A percentile compares a stretch with the other conserved stretches of the same genome.
Evolutionary conservation across 2,329 filamentous ascomycete genomes (phyloP).

Genomic region (Talaromyces islandicus): DNA sequence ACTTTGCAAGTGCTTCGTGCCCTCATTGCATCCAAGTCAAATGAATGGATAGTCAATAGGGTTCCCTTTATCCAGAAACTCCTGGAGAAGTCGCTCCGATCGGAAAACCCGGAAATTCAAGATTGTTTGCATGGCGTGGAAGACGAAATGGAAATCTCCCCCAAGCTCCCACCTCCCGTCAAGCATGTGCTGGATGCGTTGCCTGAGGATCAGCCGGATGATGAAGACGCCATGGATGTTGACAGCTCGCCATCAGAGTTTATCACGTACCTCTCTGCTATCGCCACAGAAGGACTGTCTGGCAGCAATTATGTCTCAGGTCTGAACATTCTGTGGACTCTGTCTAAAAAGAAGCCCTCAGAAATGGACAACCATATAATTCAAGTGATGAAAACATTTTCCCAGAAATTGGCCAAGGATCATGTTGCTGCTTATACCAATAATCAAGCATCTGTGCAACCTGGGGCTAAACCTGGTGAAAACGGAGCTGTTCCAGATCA

Average conservation of each 20-base stretch:
- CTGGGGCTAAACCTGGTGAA: constrained; percentile 33
- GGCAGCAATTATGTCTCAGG: constrained; percentile 76
- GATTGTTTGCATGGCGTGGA: constrained; percentile 78
- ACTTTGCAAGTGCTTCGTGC: constrained; percentile 88
- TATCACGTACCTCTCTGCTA: constrained; percentile 73
- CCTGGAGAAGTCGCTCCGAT: constrained; percentile 80
- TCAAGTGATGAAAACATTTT: constrained; percentile 86
- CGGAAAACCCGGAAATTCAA: constrained; percentile 85
- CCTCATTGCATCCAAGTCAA: constrained; percentile 76
- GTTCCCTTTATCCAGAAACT: constrained; percentile 76
- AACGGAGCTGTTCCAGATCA: constrained; percentile 48
- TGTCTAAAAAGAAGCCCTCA: constrained; percentile 76
- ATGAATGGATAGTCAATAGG: constrained; percentile 84
- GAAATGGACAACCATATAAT: constrained; percentile 86
- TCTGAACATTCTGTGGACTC: constrained; percentile 88
- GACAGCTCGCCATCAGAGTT: constrained; percentile 78
- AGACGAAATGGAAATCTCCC: constrained; percentile 62
- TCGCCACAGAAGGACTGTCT: constrained; percentile 81
- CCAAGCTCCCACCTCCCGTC: constrained; percentile 67
- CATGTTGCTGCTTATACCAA: constrained; percentile 70
- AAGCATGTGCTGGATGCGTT: constrained; percentile 82
- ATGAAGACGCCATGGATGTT: constrained; percentile 74
- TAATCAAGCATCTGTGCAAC: constrained; percentile 37
- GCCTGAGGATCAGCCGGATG: constrained; percentile 72
- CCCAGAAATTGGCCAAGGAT: constrained; percentile 85